Conservation (phyloP, 305 asterid species). For the Fraxinus sp. region DNA sequence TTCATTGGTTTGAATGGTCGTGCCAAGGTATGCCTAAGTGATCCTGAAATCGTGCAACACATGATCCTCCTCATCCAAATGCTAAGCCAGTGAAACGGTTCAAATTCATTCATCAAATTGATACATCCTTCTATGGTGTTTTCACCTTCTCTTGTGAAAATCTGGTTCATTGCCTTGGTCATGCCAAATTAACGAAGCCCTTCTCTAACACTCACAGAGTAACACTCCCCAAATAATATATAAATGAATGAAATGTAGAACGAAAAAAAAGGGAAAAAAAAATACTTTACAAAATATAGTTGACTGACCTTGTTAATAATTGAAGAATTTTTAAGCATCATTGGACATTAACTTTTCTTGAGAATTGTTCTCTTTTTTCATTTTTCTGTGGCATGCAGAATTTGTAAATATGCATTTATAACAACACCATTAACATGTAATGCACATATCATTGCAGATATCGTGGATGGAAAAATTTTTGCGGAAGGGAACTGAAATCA, state of each 20-base stretch:
- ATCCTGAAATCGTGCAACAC: neutral
- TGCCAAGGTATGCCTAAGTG: neutral
- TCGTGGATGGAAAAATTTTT: slow-evolving; percentile 99
- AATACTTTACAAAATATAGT: neutral
- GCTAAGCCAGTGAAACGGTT: neutral
- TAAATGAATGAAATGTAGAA: neutral
- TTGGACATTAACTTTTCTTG: neutral
- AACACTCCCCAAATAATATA: neutral
- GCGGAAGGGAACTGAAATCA: slow-evolving; percentile 88
- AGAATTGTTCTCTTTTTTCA: neutral
- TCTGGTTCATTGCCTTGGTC: neutral
- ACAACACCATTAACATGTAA: neutral
- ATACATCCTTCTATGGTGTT: neutral
- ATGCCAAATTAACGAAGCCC: neutral
- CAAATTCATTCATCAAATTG: neutral
- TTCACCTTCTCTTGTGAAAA: neutral
- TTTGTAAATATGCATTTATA: neutral
- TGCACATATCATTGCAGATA: slow-evolving; percentile 53
- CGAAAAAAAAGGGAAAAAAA: neutral
- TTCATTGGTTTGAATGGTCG: neutral
- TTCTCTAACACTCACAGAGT: neutral
- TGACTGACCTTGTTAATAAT: neutral
- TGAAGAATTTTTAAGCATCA: neutral
- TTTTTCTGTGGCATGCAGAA: neutral
- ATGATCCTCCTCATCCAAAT: neutral